These are phyloP conservation scores for Pilaira anomala DNA, from an alignment of 192 early-diverging fungal genomes.

Conservation along the genomic window DNA sequence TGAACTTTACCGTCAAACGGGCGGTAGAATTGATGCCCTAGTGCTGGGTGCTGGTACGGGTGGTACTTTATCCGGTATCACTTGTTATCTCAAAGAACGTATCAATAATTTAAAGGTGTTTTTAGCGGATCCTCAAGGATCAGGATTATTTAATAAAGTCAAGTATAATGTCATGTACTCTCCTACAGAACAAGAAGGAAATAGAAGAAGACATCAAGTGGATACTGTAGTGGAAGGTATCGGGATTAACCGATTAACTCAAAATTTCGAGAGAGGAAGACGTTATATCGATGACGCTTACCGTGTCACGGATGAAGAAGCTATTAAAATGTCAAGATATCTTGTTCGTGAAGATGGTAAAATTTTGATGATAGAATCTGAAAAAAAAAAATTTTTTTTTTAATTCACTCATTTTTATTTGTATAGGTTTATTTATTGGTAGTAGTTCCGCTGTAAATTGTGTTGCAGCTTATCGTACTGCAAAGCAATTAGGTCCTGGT, in stretches of 20 bases:
- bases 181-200: constrained; percentile 84
- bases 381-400: too few relatives aligned
- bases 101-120: constrained; percentile 62
- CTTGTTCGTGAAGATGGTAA: constrained; percentile 74
- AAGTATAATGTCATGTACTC: constrained; percentile 91
- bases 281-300: constrained; percentile 78
- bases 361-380: too few relatives aligned
- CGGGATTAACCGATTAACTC: constrained; percentile 90
- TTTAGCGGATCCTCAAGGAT: constrained; percentile 91
- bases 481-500: constrained; percentile 78
- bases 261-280: constrained; percentile 70
- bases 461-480: constrained; percentile 80
- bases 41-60: constrained; percentile 91
- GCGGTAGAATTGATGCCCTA: constrained; percentile 72
- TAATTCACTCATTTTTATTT: background rate
- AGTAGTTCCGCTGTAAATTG: constrained; percentile 90
- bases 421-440: constrained; percentile 78
- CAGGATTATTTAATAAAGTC: constrained; percentile 88
- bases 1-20: constrained; percentile 79
- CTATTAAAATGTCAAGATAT: constrained; percentile 85
- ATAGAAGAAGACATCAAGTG: constrained; percentile 89
- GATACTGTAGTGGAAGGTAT: constrained; percentile 97
- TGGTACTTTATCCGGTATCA: constrained; percentile 88
- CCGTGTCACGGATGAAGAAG: constrained; percentile 82
- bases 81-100: constrained; percentile 74